Evolutionary conservation across 1,284 basidiomycete species (phyloP).

Genomic region (Dichomitus squalens): DNA sequence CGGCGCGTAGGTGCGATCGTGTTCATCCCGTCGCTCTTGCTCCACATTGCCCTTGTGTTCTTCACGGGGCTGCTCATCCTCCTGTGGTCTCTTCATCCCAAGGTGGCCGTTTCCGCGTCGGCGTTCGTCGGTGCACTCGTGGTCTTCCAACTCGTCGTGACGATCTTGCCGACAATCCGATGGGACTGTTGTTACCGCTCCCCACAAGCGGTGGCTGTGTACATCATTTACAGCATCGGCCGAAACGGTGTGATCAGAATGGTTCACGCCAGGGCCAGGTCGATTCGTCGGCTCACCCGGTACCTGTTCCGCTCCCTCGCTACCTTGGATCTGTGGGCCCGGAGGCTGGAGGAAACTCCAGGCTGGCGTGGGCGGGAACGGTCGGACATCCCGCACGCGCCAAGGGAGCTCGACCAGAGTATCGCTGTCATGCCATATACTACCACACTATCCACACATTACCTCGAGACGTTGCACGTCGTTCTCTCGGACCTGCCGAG

Average conservation of each 20-base stretch:
- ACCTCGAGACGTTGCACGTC: background rate
- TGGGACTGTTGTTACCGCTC: constrained; percentile 22
- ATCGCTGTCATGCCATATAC: constrained; percentile 16
- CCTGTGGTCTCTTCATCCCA: constrained; percentile 9
- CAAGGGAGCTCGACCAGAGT: constrained; percentile 13
- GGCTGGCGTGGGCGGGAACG: constrained; percentile 18
- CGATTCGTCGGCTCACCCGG: constrained; percentile 5
- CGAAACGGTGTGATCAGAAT: background rate
- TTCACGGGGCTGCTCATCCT: constrained; percentile 17
- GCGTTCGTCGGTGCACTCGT: constrained; percentile 10
- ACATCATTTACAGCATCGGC: constrained; percentile 2
- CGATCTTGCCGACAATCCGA: constrained; percentile 18
- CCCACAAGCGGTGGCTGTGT: constrained; percentile 19
- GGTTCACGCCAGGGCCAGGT: background rate
- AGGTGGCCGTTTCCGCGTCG: constrained; percentile 9
- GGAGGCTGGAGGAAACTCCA: background rate
- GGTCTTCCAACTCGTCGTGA: constrained; percentile 7
- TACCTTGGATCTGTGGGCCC: constrained; percentile 6
- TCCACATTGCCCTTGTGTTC: constrained; percentile 13
- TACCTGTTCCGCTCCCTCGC: constrained; percentile 4
- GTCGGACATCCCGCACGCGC: constrained; percentile 7
- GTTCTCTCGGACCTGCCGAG: background rate
- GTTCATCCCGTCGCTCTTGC: constrained; percentile 7
- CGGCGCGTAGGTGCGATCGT: constrained; percentile 16
- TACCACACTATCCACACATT: constrained; percentile 11